Evolutionary conservation across 306 rosid species (phyloP), one percentile per base, ranked within the genome.

Genomic region (Carpinus viminea): DNA sequence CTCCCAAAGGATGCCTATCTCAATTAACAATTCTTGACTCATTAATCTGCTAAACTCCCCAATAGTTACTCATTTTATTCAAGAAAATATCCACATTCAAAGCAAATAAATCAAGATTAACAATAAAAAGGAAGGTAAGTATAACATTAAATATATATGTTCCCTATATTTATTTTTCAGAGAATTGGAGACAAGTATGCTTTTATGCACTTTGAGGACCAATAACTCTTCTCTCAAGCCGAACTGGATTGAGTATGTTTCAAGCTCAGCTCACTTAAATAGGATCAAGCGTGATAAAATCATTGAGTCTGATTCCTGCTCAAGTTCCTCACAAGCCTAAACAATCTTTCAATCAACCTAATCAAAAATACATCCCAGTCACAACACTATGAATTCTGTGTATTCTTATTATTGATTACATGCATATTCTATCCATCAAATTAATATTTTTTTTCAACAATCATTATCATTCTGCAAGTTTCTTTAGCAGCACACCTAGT

Each of bases 71-170:
- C 31, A 47, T 43, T 79, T 70, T 52, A 78, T 41, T 59, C 66
- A 13, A 36, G 46, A 70, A 12, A 53, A 80, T 50, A 48, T 1
- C 43, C 52, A 16, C 55, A 50, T 18, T 79, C 69, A 55, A 65
- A 75, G 53, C 31, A 72, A 75, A 71, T 54, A 73, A 75, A 53
- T 16, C 72, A 65, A 50, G 78, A 85, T 38, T 41, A 69, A 56
- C 55, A 24, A 56, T 41, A 5, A 41, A 15, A 17, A 2, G 9
- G n/a, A 54, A 18, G 59, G 54, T 51, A 68, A 41, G 47, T 16
- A 60, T 62, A 48, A 61, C 56, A 68, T 75, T 62, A 72, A 15
- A 7, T n/a, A 6, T 21, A 21, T 0, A 3, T 7, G 17, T 64
- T 64, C 45, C 70, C 46, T 2, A 7, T 36, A 64, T 16, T 16